Evolutionary conservation across 2,329 filamentous ascomycete species (phyloP).

Genomic region (Penicillium hesseltinei): DNA sequence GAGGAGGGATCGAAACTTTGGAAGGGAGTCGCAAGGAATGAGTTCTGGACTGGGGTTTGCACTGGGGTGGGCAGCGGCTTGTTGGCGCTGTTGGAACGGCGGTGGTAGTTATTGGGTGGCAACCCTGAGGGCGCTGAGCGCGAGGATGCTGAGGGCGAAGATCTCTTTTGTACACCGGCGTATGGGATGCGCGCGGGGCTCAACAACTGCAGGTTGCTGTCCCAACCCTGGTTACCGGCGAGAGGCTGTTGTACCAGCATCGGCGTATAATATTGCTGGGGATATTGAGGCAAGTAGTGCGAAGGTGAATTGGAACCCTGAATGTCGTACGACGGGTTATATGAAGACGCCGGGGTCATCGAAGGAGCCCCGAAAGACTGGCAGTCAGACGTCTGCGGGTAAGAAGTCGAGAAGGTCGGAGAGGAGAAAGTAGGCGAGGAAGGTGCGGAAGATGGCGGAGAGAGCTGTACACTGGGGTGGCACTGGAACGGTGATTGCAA

Average conservation of each 20-base stretch:
- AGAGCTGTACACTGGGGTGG: conserved; percentile 31
- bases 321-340: conserved; percentile 38
- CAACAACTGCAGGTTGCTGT: conserved; percentile 37
- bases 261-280: conserved; percentile 31
- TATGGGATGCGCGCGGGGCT: conserved; percentile 36
- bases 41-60: conserved; percentile 54
- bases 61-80: conserved; percentile 57
- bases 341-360: conserved; percentile 42
- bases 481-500: conserved; percentile 38
- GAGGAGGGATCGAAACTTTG: conserved; percentile 46
- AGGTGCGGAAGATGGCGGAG: conserved; percentile 39
- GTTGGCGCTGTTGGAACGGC: conserved; percentile 39
- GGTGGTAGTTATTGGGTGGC: conserved; percentile 35
- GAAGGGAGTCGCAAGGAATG: conserved; percentile 49
- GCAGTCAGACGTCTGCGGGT: conserved; percentile 29
- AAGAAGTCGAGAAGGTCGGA: conserved; percentile 29
- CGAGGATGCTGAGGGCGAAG: conserved; percentile 47
- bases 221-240: conserved; percentile 36
- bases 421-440: conserved; percentile 34
- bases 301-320: conserved; percentile 35
- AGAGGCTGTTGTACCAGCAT: conserved; percentile 44
- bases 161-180: conserved; percentile 38
- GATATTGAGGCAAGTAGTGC: conserved; percentile 32
- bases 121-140: conserved; percentile 36
- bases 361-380: conserved; percentile 39